A percentile compares a stretch with the other conserved stretches of the same genome.
These are phyloP conservation scores for Schizopora paradoxa DNA, from an alignment of 1,284 basidiomycete species.

Conservation along the genomic window DNA sequence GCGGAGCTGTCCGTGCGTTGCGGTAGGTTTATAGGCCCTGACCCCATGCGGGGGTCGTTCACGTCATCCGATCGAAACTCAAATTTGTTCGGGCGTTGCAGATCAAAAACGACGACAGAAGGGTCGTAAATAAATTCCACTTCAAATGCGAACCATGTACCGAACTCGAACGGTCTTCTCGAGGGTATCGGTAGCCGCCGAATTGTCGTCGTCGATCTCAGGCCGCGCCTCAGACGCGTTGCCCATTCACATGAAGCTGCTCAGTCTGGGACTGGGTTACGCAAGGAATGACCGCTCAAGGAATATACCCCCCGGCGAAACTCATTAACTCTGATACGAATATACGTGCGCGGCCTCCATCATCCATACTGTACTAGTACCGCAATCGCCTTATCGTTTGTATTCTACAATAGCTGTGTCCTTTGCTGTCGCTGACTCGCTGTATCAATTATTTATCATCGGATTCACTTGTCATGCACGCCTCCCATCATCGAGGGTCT, in stretches of 20 bases:
- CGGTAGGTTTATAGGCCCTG: constrained; percentile 26
- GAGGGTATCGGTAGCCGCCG: constrained; percentile 25
- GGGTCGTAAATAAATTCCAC: constrained; percentile 45
- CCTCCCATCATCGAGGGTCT: no score
- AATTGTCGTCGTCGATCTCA: constrained; percentile 16
- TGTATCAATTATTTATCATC: no score
- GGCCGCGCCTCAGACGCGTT: neutral
- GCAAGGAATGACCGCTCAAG: neutral
- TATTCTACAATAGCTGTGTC: no score
- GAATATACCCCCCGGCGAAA: no score
- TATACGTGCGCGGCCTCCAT: neutral
- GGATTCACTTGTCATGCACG: no score
- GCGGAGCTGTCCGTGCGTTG: constrained; percentile 42
- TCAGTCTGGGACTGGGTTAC: neutral
- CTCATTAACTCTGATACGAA: neutral
- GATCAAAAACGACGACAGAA: constrained; percentile 36
- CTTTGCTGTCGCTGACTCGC: no score
- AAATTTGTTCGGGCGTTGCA: constrained; percentile 19
- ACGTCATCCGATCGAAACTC: neutral
- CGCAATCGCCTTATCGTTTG: no score
- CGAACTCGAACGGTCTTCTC: constrained; percentile 24
- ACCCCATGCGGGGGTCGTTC: neutral
- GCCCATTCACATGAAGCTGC: neutral
- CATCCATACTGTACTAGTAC: no score
- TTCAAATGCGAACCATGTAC: constrained; percentile 45